Evolutionary conservation across 208 protist genomes (phyloP).

Genomic region (Crithidia expoeki): DNA sequence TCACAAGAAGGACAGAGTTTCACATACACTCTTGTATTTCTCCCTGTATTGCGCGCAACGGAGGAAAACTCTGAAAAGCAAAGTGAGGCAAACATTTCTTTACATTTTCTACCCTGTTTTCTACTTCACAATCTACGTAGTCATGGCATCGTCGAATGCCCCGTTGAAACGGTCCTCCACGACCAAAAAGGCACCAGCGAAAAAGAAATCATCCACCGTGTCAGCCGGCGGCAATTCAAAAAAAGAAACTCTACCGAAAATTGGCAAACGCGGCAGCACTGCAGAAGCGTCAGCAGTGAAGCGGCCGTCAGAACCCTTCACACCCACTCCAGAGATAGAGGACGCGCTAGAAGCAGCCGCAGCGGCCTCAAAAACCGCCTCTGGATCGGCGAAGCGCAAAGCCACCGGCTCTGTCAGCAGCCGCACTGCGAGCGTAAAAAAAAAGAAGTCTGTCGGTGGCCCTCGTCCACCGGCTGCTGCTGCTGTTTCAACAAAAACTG

Average conservation of each 20-base stretch:
- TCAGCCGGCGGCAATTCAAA: not conserved
- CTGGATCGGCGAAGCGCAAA: constrained; percentile 9
- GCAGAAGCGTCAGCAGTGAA: constrained; percentile 4
- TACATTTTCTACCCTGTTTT: not conserved
- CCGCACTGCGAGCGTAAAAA: constrained; percentile 10
- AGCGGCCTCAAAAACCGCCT: not conserved
- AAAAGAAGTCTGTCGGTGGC: constrained; percentile 15
- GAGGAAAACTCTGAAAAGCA: no score
- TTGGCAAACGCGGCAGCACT: constrained; percentile 6
- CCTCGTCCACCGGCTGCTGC: constrained; percentile 9
- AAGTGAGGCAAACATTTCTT: no score
- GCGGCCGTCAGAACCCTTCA: not conserved
- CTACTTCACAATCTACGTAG: not conserved
- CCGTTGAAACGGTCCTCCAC: constrained; percentile 5
- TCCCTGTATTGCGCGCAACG: no score
- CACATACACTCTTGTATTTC: no score
- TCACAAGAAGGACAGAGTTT: no score
- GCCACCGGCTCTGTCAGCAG: constrained; percentile 29
- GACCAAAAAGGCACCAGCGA: constrained; percentile 11
- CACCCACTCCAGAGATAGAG: not conserved
- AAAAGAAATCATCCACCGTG: constrained; percentile 24
- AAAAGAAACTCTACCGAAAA: constrained; percentile 18
- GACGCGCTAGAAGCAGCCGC: not conserved
- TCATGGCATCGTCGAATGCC: constrained; percentile 12
- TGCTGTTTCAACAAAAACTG: not conserved